Conservation (phyloP, 129 eudicot species). For the Lactuca saligna region DNA sequence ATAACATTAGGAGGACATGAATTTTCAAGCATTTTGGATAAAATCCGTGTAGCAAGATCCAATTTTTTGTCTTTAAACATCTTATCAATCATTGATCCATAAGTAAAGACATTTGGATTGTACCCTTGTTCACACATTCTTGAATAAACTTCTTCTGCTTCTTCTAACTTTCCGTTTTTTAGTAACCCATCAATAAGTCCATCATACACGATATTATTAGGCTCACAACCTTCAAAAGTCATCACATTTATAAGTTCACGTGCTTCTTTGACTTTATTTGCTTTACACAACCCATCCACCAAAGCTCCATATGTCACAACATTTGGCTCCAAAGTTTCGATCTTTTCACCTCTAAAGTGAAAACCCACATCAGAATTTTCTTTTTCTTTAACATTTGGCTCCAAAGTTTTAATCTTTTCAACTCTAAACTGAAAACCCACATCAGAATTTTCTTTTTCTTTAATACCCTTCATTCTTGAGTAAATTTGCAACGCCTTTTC, state of each 20-base stretch:
- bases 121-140: slow-evolving; percentile 77
- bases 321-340: slow-evolving; percentile 55
- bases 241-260: slow-evolving; percentile 67
- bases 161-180: slow-evolving; percentile 78
- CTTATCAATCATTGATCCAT: slow-evolving; percentile 74
- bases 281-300: slow-evolving; percentile 92
- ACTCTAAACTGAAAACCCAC: slow-evolving; percentile 60
- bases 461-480: slow-evolving; percentile 63
- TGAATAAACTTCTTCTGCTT: slow-evolving; percentile 66
- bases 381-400: slow-evolving; percentile 55
- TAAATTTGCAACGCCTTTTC: slow-evolving; percentile 83
- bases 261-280: slow-evolving; percentile 72
- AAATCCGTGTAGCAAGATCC: slow-evolving; percentile 78
- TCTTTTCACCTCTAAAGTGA: slow-evolving; percentile 51
- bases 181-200: slow-evolving; percentile 94
- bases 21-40: slow-evolving; percentile 77
- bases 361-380: slow-evolving; percentile 48
- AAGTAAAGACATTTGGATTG: slow-evolving; percentile 68
- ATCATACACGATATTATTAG: slow-evolving; percentile 83
- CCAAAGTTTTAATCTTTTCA: slow-evolving; percentile 28
- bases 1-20: slow-evolving; percentile 86
- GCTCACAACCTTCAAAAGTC: slow-evolving; percentile 75
- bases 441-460: slow-evolving; percentile 33
- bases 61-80: slow-evolving; percentile 88
- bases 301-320: slow-evolving; percentile 93